These are phyloP conservation scores for Gnetum montanum DNA, from an alignment of 75 land plant genomes.

Conservation along the genomic window DNA sequence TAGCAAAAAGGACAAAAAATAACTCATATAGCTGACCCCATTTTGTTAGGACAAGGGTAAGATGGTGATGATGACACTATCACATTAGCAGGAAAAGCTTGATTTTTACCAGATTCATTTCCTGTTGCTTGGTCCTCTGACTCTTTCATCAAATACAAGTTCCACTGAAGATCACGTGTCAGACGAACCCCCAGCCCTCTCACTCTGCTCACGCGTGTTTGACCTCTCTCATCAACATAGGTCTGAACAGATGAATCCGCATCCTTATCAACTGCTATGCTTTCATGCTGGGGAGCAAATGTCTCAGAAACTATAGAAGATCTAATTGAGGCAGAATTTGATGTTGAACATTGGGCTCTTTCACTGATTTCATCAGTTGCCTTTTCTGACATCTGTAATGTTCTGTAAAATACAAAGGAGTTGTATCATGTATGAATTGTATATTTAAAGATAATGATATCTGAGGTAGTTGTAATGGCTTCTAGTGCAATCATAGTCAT, in stretches of 20 bases:
- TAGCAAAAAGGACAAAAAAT: too few species aligned
- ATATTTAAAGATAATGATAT: too few species aligned
- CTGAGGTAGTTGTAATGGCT: too few species aligned
- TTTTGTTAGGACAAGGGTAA: too few species aligned
- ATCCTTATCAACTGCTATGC: slow-evolving; percentile 12
- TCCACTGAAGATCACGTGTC: slow-evolving; percentile 90
- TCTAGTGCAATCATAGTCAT: too few species aligned
- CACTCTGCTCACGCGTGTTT: slow-evolving; percentile 60
- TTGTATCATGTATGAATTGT: too few species aligned
- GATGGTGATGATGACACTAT: too few species aligned
- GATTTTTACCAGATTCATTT: too few species aligned
- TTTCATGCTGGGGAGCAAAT: slow-evolving; percentile 1
- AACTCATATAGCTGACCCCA: too few species aligned
- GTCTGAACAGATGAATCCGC: slow-evolving; percentile 51
- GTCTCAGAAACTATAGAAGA: slow-evolving; percentile 5
- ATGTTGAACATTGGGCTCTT: not conserved
- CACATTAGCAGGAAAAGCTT: too few species aligned
- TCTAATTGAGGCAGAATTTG: not conserved
- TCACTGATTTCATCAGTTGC: not conserved
- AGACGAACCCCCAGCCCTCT: slow-evolving; percentile 86
- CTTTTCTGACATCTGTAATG: slow-evolving; percentile 1
- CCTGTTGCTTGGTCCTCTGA: slow-evolving; percentile 49
- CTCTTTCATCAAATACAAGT: slow-evolving; percentile 87
- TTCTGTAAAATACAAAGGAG: too few species aligned
- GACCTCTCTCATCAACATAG: slow-evolving; percentile 77